Percentiles rank a stretch among this genome's conserved stretches.
Evolutionary conservation across 495 filamentous ascomycete species (phyloP).

Genomic region (Tuber calosporum): DNA sequence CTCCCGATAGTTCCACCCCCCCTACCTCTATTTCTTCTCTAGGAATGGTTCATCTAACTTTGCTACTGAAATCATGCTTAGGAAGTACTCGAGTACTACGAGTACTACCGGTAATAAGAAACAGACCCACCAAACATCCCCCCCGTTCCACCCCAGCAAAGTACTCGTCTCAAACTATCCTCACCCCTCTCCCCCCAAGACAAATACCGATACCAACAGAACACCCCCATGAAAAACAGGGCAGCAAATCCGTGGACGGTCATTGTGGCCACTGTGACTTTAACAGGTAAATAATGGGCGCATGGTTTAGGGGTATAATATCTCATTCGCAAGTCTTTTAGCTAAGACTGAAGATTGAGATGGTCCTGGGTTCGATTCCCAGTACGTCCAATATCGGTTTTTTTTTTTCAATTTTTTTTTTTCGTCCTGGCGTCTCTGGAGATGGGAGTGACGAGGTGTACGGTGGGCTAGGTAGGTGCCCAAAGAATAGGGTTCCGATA

Average conservation of each 20-base stretch:
- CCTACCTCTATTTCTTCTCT: too few relatives aligned
- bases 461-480: too few relatives aligned
- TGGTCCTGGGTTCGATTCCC: conserved; percentile 1
- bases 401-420: not conserved
- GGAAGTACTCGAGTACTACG: too few relatives aligned
- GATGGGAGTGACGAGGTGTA: too few relatives aligned
- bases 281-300: not conserved
- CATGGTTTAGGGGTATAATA: conserved; percentile 2
- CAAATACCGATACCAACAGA: not conserved
- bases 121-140: too few relatives aligned
- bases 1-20: too few relatives aligned
- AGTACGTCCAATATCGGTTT: not conserved
- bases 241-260: not conserved
- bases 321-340: not conserved
- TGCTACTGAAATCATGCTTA: too few relatives aligned
- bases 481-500: not conserved
- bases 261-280: not conserved
- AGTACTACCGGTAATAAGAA: too few relatives aligned
- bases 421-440: not conserved
- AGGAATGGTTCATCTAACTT: too few relatives aligned
- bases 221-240: not conserved
- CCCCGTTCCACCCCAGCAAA: too few relatives aligned
- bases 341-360: not conserved
- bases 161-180: not conserved
- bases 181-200: not conserved